phyloP scores from a whole-genome alignment of 768 basidiomycete species.

The Mycena maculata region DNA sequence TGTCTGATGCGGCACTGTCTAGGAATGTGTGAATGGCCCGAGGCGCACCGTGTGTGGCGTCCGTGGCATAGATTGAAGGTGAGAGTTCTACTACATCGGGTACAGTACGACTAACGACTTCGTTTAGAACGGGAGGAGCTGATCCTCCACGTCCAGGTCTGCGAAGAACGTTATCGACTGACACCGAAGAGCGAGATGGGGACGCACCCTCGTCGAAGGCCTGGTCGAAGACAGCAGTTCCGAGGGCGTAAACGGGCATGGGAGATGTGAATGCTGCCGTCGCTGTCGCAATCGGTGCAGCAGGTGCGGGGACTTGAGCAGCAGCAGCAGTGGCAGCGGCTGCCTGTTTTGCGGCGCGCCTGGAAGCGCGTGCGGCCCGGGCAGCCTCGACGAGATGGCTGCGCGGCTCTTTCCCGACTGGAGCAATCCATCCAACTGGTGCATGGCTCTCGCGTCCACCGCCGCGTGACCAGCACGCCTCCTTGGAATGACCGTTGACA shows the following conservation, averaged over 20 bases:
- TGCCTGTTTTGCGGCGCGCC: background rate
- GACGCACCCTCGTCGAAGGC: background rate
- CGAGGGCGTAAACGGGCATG: background rate
- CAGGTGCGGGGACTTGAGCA: background rate
- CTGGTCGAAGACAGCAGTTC: too few species aligned
- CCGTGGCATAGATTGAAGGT: background rate
- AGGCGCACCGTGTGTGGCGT: background rate
- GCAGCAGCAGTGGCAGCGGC: background rate
- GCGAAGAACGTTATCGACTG: background rate
- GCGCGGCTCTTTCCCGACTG: background rate
- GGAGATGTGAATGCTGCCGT: background rate
- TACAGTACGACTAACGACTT: conserved; percentile 2
- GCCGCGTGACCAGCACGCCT: conserved; percentile 1
- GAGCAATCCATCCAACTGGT: background rate
- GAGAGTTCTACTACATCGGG: background rate
- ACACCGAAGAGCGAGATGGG: background rate
- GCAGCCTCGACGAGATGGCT: background rate
- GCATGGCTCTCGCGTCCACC: conserved; percentile 8
- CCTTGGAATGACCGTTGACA: background rate
- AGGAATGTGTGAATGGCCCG: background rate
- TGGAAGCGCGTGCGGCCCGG: background rate
- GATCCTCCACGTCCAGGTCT: background rate
- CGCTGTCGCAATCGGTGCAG: background rate
- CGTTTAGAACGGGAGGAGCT: background rate
- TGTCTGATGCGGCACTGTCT: background rate